Percentiles rank a stretch among this genome's conserved stretches.
phyloP scores from a whole-genome alignment of 106 monocot genomes.

The Platanthera guangdongensis region DNA sequence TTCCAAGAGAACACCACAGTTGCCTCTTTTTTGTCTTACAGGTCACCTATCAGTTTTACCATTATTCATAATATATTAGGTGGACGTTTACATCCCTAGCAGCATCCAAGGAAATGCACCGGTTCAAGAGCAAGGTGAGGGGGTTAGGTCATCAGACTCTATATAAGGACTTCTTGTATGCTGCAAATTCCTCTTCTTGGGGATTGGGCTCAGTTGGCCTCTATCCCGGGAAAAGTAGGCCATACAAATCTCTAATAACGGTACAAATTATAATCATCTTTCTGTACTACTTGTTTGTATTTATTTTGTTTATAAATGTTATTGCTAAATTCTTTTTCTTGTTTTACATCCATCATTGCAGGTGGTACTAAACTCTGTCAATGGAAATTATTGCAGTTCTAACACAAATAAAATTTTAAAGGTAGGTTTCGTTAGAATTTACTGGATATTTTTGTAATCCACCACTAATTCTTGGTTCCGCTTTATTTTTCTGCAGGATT shows the following conservation, averaged over 20 bases:
- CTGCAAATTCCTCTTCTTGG: neutral
- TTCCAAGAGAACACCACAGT: neutral
- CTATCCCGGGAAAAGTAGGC: neutral
- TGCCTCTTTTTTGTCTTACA: neutral
- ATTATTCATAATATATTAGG: neutral
- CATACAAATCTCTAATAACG: neutral
- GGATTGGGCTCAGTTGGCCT: neutral
- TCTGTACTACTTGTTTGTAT: neutral
- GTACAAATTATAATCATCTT: neutral
- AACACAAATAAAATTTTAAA: neutral
- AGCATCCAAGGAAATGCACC: neutral
- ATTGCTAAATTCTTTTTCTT: neutral
- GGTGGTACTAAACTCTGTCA: neutral
- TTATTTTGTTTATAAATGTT: neutral
- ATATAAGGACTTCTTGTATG: neutral
- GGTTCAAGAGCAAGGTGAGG: constrained; percentile 6
- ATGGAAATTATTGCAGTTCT: neutral
- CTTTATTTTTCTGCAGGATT: neutral
- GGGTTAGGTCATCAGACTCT: constrained; percentile 2
- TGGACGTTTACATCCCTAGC: neutral
- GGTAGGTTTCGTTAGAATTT: neutral
- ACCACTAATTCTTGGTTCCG: neutral
- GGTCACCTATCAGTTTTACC: neutral
- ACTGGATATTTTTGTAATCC: neutral
- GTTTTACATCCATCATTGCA: neutral